A percentile compares a stretch with the other conserved stretches of the same genome.
These are phyloP conservation scores for Houttuynia cordata DNA, from an alignment of 164 flowering plant genomes.

Conservation along the genomic window DNA sequence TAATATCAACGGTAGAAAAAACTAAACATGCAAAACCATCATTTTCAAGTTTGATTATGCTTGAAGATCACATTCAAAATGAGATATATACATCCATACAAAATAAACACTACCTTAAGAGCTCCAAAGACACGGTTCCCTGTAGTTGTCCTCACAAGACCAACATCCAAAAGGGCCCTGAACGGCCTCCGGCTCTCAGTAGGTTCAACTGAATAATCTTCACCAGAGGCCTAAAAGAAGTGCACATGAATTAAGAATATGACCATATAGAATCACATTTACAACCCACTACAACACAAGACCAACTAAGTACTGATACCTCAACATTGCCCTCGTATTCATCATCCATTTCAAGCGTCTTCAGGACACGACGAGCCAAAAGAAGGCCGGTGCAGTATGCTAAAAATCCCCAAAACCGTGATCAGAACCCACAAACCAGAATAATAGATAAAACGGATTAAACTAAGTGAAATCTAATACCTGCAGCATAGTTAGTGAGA, in stretches of 20 bases:
- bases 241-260: neutral
- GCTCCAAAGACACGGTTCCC: slow-evolving; percentile 41
- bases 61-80: too few species aligned
- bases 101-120: slow-evolving; percentile 26
- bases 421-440: neutral
- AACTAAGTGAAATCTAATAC: slow-evolving; percentile 15
- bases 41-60: too few species aligned
- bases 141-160: slow-evolving; percentile 36
- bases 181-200: slow-evolving; percentile 38
- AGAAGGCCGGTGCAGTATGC: slow-evolving; percentile 43
- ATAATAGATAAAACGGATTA: neutral
- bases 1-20: neutral
- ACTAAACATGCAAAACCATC: too few species aligned
- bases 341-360: slow-evolving; percentile 30
- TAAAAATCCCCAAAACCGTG: neutral
- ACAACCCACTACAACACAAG: neutral
- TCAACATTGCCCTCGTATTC: slow-evolving; percentile 37
- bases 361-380: slow-evolving; percentile 38
- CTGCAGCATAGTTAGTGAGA: slow-evolving; percentile 90
- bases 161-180: slow-evolving; percentile 49
- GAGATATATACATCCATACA: too few species aligned
- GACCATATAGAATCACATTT: too few species aligned
- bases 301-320: slow-evolving; percentile 9
- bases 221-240: slow-evolving; percentile 26
- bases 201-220: slow-evolving; percentile 38